Conservation (phyloP, 192 early-diverging fungal genomes). For the Cladochytrium replicatum region DNA sequence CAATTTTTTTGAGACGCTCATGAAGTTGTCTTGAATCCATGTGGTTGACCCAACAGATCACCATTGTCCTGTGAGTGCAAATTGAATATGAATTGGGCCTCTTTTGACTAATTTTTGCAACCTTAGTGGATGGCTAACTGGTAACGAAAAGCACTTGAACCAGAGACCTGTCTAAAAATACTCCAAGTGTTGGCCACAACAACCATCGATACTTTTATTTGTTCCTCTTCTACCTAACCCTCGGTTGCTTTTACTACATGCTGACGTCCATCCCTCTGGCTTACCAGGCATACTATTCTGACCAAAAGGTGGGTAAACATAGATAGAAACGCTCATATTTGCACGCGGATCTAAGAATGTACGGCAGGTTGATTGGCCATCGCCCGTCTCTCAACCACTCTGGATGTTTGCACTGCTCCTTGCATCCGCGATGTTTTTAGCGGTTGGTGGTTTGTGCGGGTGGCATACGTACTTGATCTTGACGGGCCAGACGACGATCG, state of each 20-base stretch:
- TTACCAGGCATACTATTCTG: no score
- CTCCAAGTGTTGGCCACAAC: conserved; percentile 30
- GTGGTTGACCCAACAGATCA: background rate
- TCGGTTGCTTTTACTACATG: conserved; percentile 21
- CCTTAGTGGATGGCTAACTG: conserved; percentile 39
- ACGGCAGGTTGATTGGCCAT: no score
- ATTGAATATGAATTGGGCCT: no score
- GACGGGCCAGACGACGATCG: conserved; percentile 41
- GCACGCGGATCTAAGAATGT: no score
- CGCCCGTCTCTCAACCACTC: no score
- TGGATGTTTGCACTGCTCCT: conserved; percentile 25
- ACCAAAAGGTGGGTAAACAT: no score
- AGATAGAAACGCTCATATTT: no score
- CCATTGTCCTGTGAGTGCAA: no score
- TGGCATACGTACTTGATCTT: conserved; percentile 36
- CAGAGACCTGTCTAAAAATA: background rate
- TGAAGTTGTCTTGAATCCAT: background rate
- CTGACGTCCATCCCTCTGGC: no score
- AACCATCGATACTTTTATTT: conserved; percentile 48
- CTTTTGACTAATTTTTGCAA: no score
- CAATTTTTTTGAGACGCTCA: no score
- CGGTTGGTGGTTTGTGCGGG: conserved; percentile 20
- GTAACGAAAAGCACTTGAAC: conserved; percentile 1
- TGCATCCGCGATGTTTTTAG: conserved; percentile 17
- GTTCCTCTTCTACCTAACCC: conserved; percentile 28